These are phyloP conservation scores for Sarocladium strictum DNA, from an alignment of 2,329 filamentous ascomycete genomes.

Conservation along the genomic window DNA sequence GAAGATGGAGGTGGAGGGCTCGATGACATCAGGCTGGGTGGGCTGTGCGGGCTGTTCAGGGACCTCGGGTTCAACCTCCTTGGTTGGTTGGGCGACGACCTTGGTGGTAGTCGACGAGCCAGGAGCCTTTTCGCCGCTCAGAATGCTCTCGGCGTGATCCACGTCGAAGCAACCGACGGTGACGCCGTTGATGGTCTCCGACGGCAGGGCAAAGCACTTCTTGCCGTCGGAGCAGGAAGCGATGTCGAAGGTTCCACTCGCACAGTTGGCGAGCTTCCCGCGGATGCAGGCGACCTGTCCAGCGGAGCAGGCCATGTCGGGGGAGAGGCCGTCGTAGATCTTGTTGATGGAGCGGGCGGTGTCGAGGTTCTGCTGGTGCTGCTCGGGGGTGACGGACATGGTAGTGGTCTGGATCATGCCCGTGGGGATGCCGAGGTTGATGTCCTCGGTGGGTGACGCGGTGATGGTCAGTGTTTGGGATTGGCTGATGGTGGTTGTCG, in stretches of 20 bases:
- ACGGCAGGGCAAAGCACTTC: slow-evolving; percentile 49
- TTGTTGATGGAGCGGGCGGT: slow-evolving; percentile 40
- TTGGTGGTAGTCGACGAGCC: slow-evolving; percentile 6
- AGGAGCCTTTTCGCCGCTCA: slow-evolving; percentile 25
- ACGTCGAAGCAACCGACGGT: slow-evolving; percentile 41
- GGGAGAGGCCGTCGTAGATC: slow-evolving; percentile 37
- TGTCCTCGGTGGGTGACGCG: slow-evolving; percentile 16
- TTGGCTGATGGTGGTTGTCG: slow-evolving; percentile 13
- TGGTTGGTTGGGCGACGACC: slow-evolving; percentile 3
- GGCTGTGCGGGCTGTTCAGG: not conserved
- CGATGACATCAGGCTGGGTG: not conserved
- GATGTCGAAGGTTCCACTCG: slow-evolving; percentile 36
- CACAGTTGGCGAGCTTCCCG: slow-evolving; percentile 43
- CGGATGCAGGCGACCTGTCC: slow-evolving; percentile 48
- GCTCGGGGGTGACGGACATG: slow-evolving; percentile 32
- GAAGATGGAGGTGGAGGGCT: not conserved
- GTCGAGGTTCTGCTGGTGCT: slow-evolving; percentile 39
- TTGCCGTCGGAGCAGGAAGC: slow-evolving; percentile 26
- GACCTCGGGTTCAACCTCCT: not conserved
- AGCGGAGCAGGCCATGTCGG: slow-evolving; percentile 37
- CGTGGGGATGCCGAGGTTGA: slow-evolving; percentile 36
- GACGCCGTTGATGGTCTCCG: slow-evolving; percentile 41
- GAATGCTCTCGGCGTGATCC: slow-evolving; percentile 32
- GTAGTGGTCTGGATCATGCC: slow-evolving; percentile 29
- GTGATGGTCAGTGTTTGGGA: slow-evolving; percentile 11